phyloP scores from a whole-genome alignment of 305 asterid genomes.

The Coffea humblotiana region DNA sequence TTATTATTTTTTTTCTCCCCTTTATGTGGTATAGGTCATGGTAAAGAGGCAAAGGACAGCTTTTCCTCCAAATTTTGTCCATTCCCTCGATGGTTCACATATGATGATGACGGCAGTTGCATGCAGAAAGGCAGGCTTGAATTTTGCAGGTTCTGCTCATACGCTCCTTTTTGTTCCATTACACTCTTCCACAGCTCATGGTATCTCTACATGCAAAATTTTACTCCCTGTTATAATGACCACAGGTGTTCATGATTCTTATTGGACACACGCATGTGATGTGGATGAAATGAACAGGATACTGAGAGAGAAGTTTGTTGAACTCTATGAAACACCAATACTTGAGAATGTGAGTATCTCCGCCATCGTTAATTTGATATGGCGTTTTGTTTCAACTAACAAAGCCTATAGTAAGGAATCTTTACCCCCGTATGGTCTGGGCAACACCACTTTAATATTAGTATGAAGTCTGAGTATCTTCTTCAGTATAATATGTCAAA shows the following conservation, averaged over 20 bases:
- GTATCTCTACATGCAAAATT: slow-evolving; percentile 9
- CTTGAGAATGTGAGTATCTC: slow-evolving; percentile 72
- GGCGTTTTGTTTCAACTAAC: neutral
- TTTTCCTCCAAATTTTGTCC: slow-evolving; percentile 96
- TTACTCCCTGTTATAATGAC: slow-evolving; percentile 18
- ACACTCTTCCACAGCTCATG: neutral
- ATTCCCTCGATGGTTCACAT: slow-evolving; percentile 96
- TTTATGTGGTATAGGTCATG: slow-evolving; percentile 55
- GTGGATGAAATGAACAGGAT: slow-evolving; percentile 77
- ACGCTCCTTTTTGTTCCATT: slow-evolving; percentile 4
- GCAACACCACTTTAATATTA: neutral
- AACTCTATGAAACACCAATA: slow-evolving; percentile 75
- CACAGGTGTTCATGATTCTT: slow-evolving; percentile 98
- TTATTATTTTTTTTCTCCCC: no score
- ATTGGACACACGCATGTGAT: slow-evolving; percentile 98
- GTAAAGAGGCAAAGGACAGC: slow-evolving; percentile 91
- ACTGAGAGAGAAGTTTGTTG: slow-evolving; percentile 84
- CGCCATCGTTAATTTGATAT: slow-evolving; percentile 15
- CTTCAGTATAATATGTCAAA: neutral
- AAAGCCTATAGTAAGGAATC: neutral
- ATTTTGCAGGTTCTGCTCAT: slow-evolving; percentile 71
- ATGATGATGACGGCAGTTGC: slow-evolving; percentile 99
- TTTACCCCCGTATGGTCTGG: neutral
- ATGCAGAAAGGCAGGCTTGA: slow-evolving; percentile 84
- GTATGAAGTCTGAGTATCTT: neutral